Conservation (phyloP, 176 grass and related monocot species). For the Hordeum marinum region DNA sequence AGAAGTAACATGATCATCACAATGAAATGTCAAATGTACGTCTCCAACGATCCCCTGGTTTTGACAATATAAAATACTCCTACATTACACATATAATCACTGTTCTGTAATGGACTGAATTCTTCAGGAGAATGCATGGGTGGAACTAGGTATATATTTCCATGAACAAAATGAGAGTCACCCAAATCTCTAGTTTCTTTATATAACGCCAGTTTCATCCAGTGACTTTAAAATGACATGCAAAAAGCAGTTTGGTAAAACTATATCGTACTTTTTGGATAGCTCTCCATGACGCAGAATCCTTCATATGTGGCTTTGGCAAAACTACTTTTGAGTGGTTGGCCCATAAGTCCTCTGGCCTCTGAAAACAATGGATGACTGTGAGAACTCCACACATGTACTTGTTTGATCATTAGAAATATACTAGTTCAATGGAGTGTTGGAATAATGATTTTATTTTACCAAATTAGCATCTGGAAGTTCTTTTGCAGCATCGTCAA, state of each 20-base stretch:
- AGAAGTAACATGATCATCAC: slow-evolving; percentile 27
- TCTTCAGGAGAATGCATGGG: not conserved
- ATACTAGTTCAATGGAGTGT: slow-evolving; percentile 1
- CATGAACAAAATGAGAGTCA: not conserved
- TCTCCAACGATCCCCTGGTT: not conserved
- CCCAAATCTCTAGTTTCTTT: not conserved
- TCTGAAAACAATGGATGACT: slow-evolving; percentile 45
- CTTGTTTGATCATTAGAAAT: not conserved
- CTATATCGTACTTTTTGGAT: slow-evolving; percentile 67
- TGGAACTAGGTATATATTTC: not conserved
- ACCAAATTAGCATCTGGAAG: slow-evolving; percentile 98
- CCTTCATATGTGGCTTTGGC: slow-evolving; percentile 88
- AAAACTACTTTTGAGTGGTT: slow-evolving; percentile 79
- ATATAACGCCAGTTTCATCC: not conserved
- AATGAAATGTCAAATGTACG: not conserved
- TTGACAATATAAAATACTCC: not conserved
- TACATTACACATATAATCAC: not conserved
- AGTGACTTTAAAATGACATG: slow-evolving; percentile 6
- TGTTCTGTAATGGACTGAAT: not conserved
- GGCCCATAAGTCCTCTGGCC: slow-evolving; percentile 86
- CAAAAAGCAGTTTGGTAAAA: not conserved
- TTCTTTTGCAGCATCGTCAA: slow-evolving; percentile 85
- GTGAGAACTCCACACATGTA: slow-evolving; percentile 15
- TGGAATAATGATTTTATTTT: slow-evolving; percentile 16
- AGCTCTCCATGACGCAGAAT: slow-evolving; percentile 72